Percentiles rank a stretch among this genome's conserved stretches.
Evolutionary conservation across 179 eudicot genomes (phyloP).

Genomic region (Spinacia oleracea): DNA sequence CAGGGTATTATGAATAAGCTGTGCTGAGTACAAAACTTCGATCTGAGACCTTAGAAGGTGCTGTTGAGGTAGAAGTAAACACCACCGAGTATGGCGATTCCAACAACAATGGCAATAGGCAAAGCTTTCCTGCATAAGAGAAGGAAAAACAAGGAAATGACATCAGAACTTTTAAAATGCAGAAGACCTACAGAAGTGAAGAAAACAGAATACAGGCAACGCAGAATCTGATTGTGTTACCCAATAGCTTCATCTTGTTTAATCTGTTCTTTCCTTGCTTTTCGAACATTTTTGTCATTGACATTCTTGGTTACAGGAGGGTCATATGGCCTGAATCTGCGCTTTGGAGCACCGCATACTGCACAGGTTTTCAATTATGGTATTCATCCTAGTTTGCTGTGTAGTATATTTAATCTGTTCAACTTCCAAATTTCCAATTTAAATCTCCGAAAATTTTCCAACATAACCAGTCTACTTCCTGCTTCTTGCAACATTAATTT

Average conservation of each 20-base stretch:
- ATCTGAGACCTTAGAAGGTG: conserved; percentile 33
- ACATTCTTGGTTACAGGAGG: conserved; percentile 67
- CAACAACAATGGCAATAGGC: conserved; percentile 77
- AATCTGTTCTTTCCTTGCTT: conserved; percentile 75
- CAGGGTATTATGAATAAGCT: not conserved
- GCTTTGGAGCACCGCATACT: conserved; percentile 97
- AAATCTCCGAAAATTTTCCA: not conserved
- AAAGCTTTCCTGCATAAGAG: conserved; percentile 59
- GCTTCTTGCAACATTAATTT: not conserved
- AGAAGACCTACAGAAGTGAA: not conserved
- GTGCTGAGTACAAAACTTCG: conserved; percentile 10
- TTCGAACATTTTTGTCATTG: conserved; percentile 60
- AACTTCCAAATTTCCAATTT: not conserved
- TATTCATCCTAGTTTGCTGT: not conserved
- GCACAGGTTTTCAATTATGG: conserved; percentile 27
- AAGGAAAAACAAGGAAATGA: not conserved
- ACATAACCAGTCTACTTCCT: no score
- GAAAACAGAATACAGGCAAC: not conserved
- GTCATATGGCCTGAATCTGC: conserved; percentile 80
- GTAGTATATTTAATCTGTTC: not conserved
- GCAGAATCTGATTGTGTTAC: conserved; percentile 33
- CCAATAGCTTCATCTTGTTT: conserved; percentile 83
- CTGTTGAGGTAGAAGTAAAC: conserved; percentile 74
- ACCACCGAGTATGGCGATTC: conserved; percentile 65
- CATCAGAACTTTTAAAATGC: not conserved